These are phyloP conservation scores for Yamadazyma epiphylla DNA, from an alignment of 1,139 yeast genomes.

Conservation along the genomic window DNA sequence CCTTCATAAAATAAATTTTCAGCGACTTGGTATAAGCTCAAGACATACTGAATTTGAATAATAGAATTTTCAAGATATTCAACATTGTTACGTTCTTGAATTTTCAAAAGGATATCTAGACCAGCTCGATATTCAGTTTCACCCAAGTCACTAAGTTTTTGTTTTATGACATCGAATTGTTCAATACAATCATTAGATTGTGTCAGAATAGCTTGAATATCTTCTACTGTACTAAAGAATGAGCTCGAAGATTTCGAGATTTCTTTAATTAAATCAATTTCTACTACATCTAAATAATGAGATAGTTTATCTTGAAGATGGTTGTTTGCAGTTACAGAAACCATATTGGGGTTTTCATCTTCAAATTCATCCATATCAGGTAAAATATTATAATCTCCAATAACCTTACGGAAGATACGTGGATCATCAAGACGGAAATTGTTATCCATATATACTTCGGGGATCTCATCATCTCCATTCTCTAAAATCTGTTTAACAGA, in stretches of 20 bases:
- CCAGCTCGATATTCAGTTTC: slow-evolving; percentile 51
- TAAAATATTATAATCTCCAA: slow-evolving; percentile 48
- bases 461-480: slow-evolving; percentile 40
- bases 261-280: slow-evolving; percentile 73
- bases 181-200: slow-evolving; percentile 53
- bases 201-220: slow-evolving; percentile 58
- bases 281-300: slow-evolving; percentile 81
- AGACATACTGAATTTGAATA: slow-evolving; percentile 55
- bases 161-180: slow-evolving; percentile 43
- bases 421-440: slow-evolving; percentile 87
- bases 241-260: slow-evolving; percentile 81
- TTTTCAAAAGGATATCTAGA: slow-evolving; percentile 45
- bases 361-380: slow-evolving; percentile 19
- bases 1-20: slow-evolving; percentile 42
- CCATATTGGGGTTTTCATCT: too few relatives aligned
- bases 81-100: slow-evolving; percentile 57
- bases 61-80: slow-evolving; percentile 61
- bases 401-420: slow-evolving; percentile 70
- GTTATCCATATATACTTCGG: slow-evolving; percentile 61
- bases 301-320: slow-evolving; percentile 78
- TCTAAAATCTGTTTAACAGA: slow-evolving; percentile 6
- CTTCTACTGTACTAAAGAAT: slow-evolving; percentile 81
- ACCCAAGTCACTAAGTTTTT: slow-evolving; percentile 41
- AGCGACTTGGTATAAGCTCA: slow-evolving; percentile 51
- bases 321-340: slow-evolving; percentile 29